These are phyloP conservation scores for Fonsecaea multimorphosa DNA, from an alignment of 2,329 filamentous ascomycete genomes.

Conservation along the genomic window DNA sequence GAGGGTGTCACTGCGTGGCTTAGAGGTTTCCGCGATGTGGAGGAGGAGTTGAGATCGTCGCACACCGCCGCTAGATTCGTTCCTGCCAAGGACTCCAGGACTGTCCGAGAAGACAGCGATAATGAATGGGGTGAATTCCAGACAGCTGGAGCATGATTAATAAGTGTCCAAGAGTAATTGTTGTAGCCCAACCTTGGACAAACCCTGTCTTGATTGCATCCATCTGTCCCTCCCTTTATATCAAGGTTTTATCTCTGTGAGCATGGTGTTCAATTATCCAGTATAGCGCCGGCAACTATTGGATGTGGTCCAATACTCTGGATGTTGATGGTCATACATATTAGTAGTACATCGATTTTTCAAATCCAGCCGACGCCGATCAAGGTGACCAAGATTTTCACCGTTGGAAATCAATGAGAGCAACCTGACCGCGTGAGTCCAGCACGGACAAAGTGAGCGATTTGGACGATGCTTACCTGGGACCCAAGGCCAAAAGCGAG, in stretches of 20 bases:
- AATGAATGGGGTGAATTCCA: slow-evolving; percentile 41
- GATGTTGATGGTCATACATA: slow-evolving; percentile 2
- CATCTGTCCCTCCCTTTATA: neutral
- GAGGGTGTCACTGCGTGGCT: slow-evolving; percentile 53
- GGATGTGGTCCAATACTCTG: neutral
- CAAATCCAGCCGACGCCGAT: neutral
- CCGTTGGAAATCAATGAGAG: slow-evolving; percentile 39
- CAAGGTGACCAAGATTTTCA: slow-evolving; percentile 22
- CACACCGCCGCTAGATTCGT: neutral
- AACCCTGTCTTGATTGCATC: neutral
- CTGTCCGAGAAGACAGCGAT: slow-evolving; percentile 9
- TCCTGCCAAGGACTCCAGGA: slow-evolving; percentile 3
- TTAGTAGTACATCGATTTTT: slow-evolving; percentile 4
- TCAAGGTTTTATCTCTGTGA: neutral
- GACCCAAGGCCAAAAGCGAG: slow-evolving; percentile 58
- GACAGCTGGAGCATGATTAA: slow-evolving; percentile 31
- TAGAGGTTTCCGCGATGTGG: slow-evolving; percentile 51
- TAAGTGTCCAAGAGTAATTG: neutral
- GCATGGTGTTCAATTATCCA: neutral
- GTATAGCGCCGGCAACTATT: neutral
- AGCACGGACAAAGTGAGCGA: neutral
- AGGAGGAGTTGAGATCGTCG: slow-evolving; percentile 46
- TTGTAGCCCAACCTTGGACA: slow-evolving; percentile 18
- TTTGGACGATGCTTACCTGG: slow-evolving; percentile 48
- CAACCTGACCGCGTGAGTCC: slow-evolving; percentile 35